Percentiles rank a stretch among this genome's conserved stretches.
phyloP scores from a whole-genome alignment of 495 filamentous ascomycete species.

The Xylaria curta region DNA sequence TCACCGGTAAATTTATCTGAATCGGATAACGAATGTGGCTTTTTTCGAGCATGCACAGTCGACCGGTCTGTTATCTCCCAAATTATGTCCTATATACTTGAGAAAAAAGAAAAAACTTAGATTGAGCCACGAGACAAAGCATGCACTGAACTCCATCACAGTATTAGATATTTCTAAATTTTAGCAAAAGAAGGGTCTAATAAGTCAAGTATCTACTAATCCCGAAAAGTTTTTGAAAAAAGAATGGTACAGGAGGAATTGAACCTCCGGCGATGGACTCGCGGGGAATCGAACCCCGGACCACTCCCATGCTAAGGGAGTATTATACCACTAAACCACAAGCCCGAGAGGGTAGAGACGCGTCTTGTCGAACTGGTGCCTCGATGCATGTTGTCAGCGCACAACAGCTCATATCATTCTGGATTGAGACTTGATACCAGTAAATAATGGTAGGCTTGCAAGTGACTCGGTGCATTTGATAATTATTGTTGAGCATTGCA shows the following conservation, averaged over 20 bases:
- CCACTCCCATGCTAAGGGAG: constrained; percentile 45
- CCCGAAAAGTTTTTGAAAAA: not conserved
- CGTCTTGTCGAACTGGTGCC: not conserved
- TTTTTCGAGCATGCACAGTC: not conserved
- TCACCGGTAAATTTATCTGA: not conserved
- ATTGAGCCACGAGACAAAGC: not conserved
- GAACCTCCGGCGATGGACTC: constrained; percentile 36
- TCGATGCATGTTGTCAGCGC: not conserved
- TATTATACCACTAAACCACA: constrained; percentile 35
- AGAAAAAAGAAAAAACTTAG: too few species aligned
- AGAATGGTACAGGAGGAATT: constrained; percentile 25
- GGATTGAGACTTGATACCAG: too few species aligned
- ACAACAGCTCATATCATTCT: not conserved
- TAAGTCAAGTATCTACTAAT: too few species aligned
- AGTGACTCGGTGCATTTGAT: too few species aligned
- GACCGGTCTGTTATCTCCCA: not conserved
- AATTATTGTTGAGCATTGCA: too few species aligned
- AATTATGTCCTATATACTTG: not conserved
- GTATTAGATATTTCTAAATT: too few species aligned
- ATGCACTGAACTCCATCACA: not conserved
- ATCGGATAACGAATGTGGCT: not conserved
- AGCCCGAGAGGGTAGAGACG: not conserved
- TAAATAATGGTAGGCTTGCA: too few species aligned
- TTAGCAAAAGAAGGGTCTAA: too few species aligned
- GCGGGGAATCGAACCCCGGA: constrained; percentile 62